Evolutionary conservation across 306 rosid species (phyloP), one percentile per base, ranked within the genome.

Genomic region (Quercus mongolica): DNA sequence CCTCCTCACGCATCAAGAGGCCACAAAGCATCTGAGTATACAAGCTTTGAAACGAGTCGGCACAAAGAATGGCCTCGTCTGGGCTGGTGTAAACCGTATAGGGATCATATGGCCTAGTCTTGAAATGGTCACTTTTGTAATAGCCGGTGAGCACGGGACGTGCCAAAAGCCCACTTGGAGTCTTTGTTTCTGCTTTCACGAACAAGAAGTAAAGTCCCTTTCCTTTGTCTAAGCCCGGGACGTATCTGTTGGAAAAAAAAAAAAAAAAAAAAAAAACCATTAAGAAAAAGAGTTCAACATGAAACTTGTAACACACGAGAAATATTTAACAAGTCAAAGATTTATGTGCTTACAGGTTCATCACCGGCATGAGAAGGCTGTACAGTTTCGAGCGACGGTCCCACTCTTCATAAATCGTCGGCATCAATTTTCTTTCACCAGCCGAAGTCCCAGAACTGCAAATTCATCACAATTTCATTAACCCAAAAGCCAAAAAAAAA

Each of bases 381-480:
- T 88, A 95, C 5, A 95, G 76, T 1, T 78, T 63, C 23, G 85
- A 90, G 30, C 99, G 98, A 31, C 99, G 99, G 75, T 95, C 89
- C 92, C 90, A 61, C 33, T 95, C 99, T 62, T 89, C 89, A 23
- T 65, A 61, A 78, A 91, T 93, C 8, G 97, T 93, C 1, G 99
- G 99, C 93, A 89, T 93, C 87, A 95, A 41, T 74, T 95, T 95
- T 74, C 97, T 83, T 78, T 95, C 98, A 0, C 99, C 99, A 5
- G 94, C 98, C 1, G 99, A 95, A 10, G 99, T 95, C 69, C 99
- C 99, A 35, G 99, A 95, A 41, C 99, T 95, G 92, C 59, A 84
- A 51, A 2, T 68, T 33, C 10, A 49, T 49, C 11, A 14, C 20
- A 35, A 68, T 58, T 58, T 59, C 64, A 58, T 58, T 13, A 9